Evolutionary conservation across 2,329 filamentous ascomycete species (phyloP), one percentile per base, ranked within the genome.

Genomic region (Clonostachys chloroleuca): DNA sequence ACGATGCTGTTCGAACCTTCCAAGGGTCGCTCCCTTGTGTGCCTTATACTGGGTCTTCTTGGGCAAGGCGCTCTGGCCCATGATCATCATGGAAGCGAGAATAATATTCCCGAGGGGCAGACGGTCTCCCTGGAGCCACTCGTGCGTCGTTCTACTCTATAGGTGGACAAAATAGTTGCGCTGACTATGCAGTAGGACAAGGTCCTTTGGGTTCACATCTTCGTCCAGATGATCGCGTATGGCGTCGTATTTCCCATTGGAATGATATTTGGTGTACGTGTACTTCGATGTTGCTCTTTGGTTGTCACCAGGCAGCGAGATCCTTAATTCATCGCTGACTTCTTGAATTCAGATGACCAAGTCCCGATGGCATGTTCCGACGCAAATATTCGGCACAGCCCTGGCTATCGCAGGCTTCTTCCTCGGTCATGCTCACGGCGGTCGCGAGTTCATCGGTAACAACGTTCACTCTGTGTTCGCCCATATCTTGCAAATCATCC

Each of bases 131-230:
- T 67, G 42, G 88, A 92, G 34, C 88, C 89, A 2, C 78, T 92
- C 57, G 86, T 89, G 73, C 50, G 83, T 67, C 20, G 44, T 30
- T 39, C 20, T 17, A 40, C 8, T 36, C 45, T 17, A 17, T 30
- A 18, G 18, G 18, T 18, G 9, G 24, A 30, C 24, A 30, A 30
- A 10, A 30, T 9, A 30, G 24, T 2, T 30, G 24, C 24, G 24
- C 24, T 30, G 8, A 30, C 9, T 30, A 36, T 40, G 20, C 42
- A 54, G 24, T 54, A 84, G 80, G 94, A 97, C 65, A 78, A 84
- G 40, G 89, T 84, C 59, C 69, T 99, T 81, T 99, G 94, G 94
- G 77, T 86, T 56, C 94, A 99, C 69, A 97, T 99, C 60, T 77
- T 96, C 50, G 68, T 95, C 42, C 92, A 96, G 77, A 86, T 84